A percentile compares a stretch with the other conserved stretches of the same genome.
Evolutionary conservation across 306 rosid genomes (phyloP).

Genomic region (Boehmeria nivea): DNA sequence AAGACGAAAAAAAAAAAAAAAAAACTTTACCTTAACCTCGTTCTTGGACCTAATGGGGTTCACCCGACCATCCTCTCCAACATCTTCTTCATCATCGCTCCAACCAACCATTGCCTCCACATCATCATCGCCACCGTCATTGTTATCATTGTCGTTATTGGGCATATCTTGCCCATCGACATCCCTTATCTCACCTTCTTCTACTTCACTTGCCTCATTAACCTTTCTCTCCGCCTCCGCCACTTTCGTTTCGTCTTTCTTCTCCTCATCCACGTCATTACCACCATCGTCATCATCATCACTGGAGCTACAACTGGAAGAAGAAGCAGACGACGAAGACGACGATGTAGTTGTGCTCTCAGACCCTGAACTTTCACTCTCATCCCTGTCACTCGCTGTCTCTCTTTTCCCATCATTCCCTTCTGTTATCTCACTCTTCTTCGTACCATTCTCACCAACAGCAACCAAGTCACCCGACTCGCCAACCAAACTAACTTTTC

Average conservation of each 20-base stretch:
- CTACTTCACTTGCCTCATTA: slow-evolving; percentile 32
- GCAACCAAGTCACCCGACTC: slow-evolving; percentile 10
- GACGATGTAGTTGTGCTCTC: slow-evolving; percentile 32
- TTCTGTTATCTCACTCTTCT: slow-evolving; percentile 11
- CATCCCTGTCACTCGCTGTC: slow-evolving; percentile 7
- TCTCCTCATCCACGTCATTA: slow-evolving; percentile 1
- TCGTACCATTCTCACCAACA: slow-evolving; percentile 15
- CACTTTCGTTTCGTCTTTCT: not conserved
- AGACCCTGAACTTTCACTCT: slow-evolving; percentile 34
- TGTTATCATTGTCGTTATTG: slow-evolving; percentile 4
- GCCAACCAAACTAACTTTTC: slow-evolving; percentile 43
- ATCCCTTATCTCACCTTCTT: slow-evolving; percentile 72
- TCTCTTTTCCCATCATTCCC: slow-evolving; percentile 15
- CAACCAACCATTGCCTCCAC: slow-evolving; percentile 6
- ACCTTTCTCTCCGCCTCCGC: not conserved
- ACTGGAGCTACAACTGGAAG: slow-evolving; percentile 7
- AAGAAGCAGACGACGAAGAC: slow-evolving; percentile 20
- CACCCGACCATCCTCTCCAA: slow-evolving; percentile 29
- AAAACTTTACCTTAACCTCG: slow-evolving; percentile 57
- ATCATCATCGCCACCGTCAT: not conserved
- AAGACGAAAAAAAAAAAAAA: no score
- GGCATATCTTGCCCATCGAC: slow-evolving; percentile 25
- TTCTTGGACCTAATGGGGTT: slow-evolving; percentile 64
- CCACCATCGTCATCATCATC: slow-evolving; percentile 13
- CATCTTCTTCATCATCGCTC: slow-evolving; percentile 18